Evolutionary conservation across 2,329 filamentous ascomycete species (phyloP).

Genomic region (Talaromyces sp.): DNA sequence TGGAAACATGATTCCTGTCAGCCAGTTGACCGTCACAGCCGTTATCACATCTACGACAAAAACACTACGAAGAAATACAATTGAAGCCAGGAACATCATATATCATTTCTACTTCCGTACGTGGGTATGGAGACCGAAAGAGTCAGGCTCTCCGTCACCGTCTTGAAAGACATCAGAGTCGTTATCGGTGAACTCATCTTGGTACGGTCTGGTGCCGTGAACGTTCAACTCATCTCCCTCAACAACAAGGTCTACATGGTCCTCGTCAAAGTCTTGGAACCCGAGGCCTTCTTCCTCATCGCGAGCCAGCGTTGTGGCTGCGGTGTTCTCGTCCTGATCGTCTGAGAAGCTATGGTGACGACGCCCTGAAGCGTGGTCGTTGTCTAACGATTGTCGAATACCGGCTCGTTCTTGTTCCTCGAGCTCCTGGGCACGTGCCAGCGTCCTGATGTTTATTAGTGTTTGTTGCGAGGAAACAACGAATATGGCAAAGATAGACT

Average conservation of each 20-base stretch:
- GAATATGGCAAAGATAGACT: constrained; percentile 11
- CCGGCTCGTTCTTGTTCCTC: constrained; percentile 43
- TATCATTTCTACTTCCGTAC: constrained; percentile 12
- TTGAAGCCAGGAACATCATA: background rate
- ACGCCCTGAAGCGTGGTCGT: constrained; percentile 30
- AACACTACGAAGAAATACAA: background rate
- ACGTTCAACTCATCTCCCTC: constrained; percentile 42
- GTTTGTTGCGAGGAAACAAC: background rate
- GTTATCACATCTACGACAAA: background rate
- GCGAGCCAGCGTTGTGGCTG: constrained; percentile 33
- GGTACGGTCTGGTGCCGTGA: constrained; percentile 34
- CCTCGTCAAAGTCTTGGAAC: constrained; percentile 33
- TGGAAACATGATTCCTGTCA: background rate
- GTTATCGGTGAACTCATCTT: constrained; percentile 51
- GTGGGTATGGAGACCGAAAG: constrained; percentile 38
- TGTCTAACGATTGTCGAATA: constrained; percentile 30
- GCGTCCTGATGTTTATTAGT: constrained; percentile 29
- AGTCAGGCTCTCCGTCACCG: constrained; percentile 35
- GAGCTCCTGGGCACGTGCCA: constrained; percentile 45
- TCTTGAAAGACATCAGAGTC: constrained; percentile 45
- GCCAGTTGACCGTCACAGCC: background rate
- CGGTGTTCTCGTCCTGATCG: constrained; percentile 35
- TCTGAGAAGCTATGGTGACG: constrained; percentile 31
- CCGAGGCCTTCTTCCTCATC: constrained; percentile 41
- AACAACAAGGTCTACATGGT: constrained; percentile 35